Conservation (phyloP, 2,329 filamentous ascomycete species). For the Paecilomyces formosus region DNA sequence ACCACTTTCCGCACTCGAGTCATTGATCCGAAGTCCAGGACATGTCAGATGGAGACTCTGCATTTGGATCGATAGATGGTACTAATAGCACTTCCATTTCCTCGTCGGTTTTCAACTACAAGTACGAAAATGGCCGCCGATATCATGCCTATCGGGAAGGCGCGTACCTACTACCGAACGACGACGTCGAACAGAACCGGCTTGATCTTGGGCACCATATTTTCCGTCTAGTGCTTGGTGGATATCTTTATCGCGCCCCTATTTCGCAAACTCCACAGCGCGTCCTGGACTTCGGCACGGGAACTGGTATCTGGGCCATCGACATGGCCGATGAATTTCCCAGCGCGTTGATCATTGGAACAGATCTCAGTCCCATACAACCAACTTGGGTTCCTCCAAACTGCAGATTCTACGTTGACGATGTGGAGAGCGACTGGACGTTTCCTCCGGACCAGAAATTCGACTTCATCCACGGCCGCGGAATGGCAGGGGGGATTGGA, state of each 20-base stretch:
- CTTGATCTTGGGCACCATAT: constrained; percentile 20
- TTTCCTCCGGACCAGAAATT: constrained; percentile 15
- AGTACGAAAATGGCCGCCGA: constrained; percentile 33
- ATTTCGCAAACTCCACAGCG: constrained; percentile 13
- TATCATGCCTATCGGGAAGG: constrained; percentile 23
- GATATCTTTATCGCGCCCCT: constrained; percentile 16
- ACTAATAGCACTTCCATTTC: constrained; percentile 14
- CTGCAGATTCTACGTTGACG: constrained; percentile 23
- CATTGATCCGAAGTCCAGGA: neutral
- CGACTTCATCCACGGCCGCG: constrained; percentile 25
- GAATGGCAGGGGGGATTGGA: constrained; percentile 16
- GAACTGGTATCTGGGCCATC: constrained; percentile 37
- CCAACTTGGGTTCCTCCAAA: constrained; percentile 25
- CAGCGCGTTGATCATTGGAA: constrained; percentile 26
- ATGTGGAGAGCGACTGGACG: constrained; percentile 21
- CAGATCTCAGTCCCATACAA: constrained; percentile 34
- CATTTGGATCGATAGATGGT: constrained; percentile 1
- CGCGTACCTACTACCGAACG: constrained; percentile 22
- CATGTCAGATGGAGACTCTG: neutral
- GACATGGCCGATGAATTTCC: constrained; percentile 35
- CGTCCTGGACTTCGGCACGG: constrained; percentile 36
- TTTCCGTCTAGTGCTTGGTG: constrained; percentile 16
- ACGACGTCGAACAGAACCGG: constrained; percentile 24
- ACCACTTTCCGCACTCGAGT: neutral
- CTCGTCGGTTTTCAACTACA: constrained; percentile 24